phyloP scores from a whole-genome alignment of 2,329 filamentous ascomycete genomes.

The Pseudogymnoascus sp. region DNA sequence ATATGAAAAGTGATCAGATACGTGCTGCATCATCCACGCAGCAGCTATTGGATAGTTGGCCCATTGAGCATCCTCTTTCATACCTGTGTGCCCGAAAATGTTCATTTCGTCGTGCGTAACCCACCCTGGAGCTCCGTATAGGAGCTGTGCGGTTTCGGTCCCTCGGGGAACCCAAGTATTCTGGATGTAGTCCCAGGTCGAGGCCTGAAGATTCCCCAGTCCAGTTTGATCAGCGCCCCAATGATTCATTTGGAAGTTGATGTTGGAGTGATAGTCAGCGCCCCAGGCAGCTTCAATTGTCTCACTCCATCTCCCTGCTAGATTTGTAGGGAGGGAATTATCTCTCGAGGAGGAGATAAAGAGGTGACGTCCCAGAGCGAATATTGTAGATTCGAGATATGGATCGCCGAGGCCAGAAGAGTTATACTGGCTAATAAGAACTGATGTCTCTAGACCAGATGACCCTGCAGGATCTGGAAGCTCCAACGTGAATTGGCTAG shows the following conservation, averaged over 20 bases:
- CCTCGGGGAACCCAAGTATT: slow-evolving; percentile 48
- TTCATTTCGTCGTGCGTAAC: slow-evolving; percentile 48
- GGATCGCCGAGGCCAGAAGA: slow-evolving; percentile 37
- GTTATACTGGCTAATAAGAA: slow-evolving; percentile 29
- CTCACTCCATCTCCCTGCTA: slow-evolving; percentile 50
- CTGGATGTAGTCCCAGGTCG: slow-evolving; percentile 46
- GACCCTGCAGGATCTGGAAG: slow-evolving; percentile 40
- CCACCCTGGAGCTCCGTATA: slow-evolving; percentile 49
- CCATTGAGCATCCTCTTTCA: slow-evolving; percentile 39
- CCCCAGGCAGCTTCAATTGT: slow-evolving; percentile 41
- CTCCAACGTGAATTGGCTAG: slow-evolving; percentile 34
- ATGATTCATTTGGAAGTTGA: slow-evolving; percentile 56
- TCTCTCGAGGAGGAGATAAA: slow-evolving; percentile 47
- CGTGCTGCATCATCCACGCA: slow-evolving; percentile 54
- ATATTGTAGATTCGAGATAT: slow-evolving; percentile 45
- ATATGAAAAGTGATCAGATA: slow-evolving; percentile 51
- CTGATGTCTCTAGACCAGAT: slow-evolving; percentile 32
- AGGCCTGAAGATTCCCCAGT: slow-evolving; percentile 36
- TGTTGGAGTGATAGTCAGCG: slow-evolving; percentile 50
- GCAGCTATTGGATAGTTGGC: slow-evolving; percentile 38
- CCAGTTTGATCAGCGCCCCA: slow-evolving; percentile 49
- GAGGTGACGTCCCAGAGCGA: slow-evolving; percentile 46
- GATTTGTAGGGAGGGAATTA: slow-evolving; percentile 46
- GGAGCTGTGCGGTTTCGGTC: slow-evolving; percentile 41
- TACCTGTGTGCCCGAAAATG: slow-evolving; percentile 49